A percentile compares a stretch with the other conserved stretches of the same genome.
Conservation (phyloP, 257 asterid genomes). For the Buddleja alternifolia region DNA sequence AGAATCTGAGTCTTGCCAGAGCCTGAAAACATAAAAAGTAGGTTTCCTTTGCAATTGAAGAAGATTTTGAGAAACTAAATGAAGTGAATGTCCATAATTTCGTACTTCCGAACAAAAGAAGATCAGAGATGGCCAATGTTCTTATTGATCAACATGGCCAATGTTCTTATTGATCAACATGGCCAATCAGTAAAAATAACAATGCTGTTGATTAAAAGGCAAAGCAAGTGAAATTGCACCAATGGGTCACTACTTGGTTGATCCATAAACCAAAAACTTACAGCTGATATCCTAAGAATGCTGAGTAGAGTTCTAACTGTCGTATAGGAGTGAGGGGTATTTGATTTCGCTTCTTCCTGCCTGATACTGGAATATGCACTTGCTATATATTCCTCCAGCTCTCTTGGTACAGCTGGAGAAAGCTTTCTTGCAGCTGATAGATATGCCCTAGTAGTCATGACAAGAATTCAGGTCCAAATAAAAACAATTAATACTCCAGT, state of each 20-base stretch:
- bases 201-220: background rate
- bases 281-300: conserved; percentile 87
- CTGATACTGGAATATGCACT: conserved; percentile 93
- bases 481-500: conserved; percentile 10
- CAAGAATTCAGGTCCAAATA: conserved; percentile 18
- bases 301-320: conserved; percentile 84
- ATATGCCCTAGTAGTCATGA: conserved; percentile 75
- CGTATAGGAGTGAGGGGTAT: conserved; percentile 80
- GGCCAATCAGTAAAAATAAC: background rate
- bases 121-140: conserved; percentile 1
- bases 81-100: background rate
- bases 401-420: conserved; percentile 87
- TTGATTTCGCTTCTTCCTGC: conserved; percentile 98
- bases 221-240: background rate
- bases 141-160: background rate
- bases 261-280: conserved; percentile 40
- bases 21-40: conserved; percentile 53
- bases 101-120: background rate
- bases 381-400: conserved; percentile 88
- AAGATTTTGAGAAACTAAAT: background rate
- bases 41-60: conserved; percentile 8
- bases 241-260: background rate
- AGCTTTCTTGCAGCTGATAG: conserved; percentile 87
- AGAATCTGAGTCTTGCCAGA: conserved; percentile 91
- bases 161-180: background rate